These are phyloP conservation scores for Tetratostichococcus sp. DNA, from an alignment of 139 green algal species.

Conservation along the genomic window DNA sequence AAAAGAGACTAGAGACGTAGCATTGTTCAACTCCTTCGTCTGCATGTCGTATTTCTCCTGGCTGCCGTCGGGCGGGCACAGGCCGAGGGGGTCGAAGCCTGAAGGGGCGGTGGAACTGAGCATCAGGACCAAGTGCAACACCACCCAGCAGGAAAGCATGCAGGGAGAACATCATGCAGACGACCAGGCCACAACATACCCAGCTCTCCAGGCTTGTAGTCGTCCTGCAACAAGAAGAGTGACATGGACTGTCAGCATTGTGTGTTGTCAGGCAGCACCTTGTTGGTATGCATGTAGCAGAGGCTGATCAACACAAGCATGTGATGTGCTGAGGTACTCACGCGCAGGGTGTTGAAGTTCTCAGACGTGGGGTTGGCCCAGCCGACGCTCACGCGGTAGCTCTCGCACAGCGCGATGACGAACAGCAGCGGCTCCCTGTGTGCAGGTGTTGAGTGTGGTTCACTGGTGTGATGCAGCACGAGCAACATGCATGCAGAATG, in stretches of 20 bases:
- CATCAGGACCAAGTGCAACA: too few species aligned
- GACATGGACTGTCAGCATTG: neutral
- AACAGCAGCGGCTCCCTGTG: slow-evolving; percentile 62
- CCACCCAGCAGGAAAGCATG: too few species aligned
- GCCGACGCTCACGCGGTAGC: slow-evolving; percentile 54
- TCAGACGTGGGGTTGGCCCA: slow-evolving; percentile 54
- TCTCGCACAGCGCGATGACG: slow-evolving; percentile 63
- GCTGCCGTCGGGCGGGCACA: slow-evolving; percentile 44
- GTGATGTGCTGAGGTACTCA: too few species aligned
- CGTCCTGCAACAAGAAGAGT: slow-evolving; percentile 36
- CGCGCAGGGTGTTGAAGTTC: slow-evolving; percentile 32
- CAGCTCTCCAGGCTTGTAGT: slow-evolving; percentile 63
- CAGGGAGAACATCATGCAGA: too few species aligned
- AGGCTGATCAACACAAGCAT: too few species aligned
- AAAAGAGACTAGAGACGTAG: too few species aligned
- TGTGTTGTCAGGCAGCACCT: too few species aligned
- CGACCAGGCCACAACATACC: too few species aligned
- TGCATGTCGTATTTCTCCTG: slow-evolving; percentile 60
- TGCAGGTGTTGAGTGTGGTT: slow-evolving; percentile 33
- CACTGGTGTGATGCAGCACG: neutral
- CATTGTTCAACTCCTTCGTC: slow-evolving; percentile 80
- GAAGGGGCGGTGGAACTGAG: too few species aligned
- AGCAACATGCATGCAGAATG: too few species aligned
- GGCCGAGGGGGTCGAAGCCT: slow-evolving; percentile 74
- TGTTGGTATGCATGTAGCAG: too few species aligned